Percentiles rank a stretch among this genome's conserved stretches.
Conservation (phyloP, 257 asterid species). For the Mitragyna speciosa region DNA sequence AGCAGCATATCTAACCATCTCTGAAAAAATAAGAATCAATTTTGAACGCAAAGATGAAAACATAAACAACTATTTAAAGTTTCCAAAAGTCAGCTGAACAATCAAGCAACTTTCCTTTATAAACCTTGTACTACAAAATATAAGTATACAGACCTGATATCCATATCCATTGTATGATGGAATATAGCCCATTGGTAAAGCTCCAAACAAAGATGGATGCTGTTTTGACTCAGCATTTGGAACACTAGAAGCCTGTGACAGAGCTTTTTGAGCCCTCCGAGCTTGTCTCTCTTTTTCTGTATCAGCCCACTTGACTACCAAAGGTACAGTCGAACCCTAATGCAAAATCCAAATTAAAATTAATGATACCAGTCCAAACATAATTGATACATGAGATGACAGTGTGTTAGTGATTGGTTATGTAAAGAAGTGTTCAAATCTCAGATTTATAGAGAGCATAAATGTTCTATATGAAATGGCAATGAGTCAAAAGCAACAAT, state of each 20-base stretch:
- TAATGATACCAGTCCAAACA: background rate
- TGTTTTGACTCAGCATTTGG: conserved; percentile 63
- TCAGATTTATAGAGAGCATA: background rate
- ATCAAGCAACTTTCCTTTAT: background rate
- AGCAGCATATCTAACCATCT: conserved; percentile 27
- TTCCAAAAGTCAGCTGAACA: conserved; percentile 2
- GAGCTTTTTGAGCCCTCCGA: conserved; percentile 85
- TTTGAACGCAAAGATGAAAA: conserved; percentile 19
- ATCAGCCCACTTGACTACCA: conserved; percentile 99
- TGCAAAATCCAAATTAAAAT: conserved; percentile 2
- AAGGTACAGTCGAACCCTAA: conserved; percentile 86
- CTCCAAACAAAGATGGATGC: conserved; percentile 73
- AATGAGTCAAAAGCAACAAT: background rate
- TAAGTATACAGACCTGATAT: conserved; percentile 68
- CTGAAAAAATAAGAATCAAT: conserved; percentile 19
- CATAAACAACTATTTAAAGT: background rate
- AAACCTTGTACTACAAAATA: background rate
- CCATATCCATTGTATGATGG: conserved; percentile 88
- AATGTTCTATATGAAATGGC: background rate
- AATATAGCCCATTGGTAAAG: conserved; percentile 84
- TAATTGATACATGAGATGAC: background rate
- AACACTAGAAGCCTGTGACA: conserved; percentile 53
- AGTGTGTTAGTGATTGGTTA: no score
- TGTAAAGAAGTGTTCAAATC: background rate
- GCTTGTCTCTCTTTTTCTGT: conserved; percentile 96